These are phyloP conservation scores for Cytospora piceicola DNA, from an alignment of 2,329 filamentous ascomycete genomes.

Conservation along the genomic window DNA sequence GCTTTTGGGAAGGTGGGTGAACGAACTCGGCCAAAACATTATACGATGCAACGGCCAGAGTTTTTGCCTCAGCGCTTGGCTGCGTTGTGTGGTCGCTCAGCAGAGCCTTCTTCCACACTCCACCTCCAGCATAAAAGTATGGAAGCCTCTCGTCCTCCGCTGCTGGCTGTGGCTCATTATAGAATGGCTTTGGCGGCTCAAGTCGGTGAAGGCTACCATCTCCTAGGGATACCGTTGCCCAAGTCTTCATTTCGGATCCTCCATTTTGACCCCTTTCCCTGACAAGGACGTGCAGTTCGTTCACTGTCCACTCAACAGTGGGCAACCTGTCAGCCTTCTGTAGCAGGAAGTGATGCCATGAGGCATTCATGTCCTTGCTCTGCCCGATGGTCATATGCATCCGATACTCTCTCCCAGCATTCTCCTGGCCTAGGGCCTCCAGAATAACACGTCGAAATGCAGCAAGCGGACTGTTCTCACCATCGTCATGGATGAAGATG, in stretches of 20 bases:
- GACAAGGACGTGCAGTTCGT: constrained; percentile 56
- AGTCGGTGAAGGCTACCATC: constrained; percentile 35
- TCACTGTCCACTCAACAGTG: constrained; percentile 51
- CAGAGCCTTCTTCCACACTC: constrained; percentile 8
- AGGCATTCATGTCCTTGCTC: constrained; percentile 49
- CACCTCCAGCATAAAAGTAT: constrained; percentile 32
- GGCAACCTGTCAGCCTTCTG: constrained; percentile 57
- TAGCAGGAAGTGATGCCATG: constrained; percentile 54
- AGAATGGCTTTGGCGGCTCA: constrained; percentile 33
- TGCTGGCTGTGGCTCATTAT: constrained; percentile 25
- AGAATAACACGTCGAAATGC: constrained; percentile 43
- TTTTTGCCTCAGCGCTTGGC: constrained; percentile 12
- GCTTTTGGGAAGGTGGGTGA: constrained; percentile 47
- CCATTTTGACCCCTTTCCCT: constrained; percentile 46
- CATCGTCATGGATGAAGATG: constrained; percentile 47
- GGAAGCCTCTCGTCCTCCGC: constrained; percentile 2
- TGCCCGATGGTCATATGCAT: constrained; percentile 67
- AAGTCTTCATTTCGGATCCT: constrained; percentile 56
- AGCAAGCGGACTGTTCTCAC: constrained; percentile 36
- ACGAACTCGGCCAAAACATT: constrained; percentile 58
- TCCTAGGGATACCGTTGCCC: constrained; percentile 52
- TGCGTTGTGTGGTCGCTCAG: not conserved
- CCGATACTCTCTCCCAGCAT: constrained; percentile 39
- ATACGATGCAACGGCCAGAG: constrained; percentile 50
- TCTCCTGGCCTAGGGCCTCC: constrained; percentile 41